phyloP scores from a whole-genome alignment of 345 rosid genomes.

The Syzygium aromaticum region DNA sequence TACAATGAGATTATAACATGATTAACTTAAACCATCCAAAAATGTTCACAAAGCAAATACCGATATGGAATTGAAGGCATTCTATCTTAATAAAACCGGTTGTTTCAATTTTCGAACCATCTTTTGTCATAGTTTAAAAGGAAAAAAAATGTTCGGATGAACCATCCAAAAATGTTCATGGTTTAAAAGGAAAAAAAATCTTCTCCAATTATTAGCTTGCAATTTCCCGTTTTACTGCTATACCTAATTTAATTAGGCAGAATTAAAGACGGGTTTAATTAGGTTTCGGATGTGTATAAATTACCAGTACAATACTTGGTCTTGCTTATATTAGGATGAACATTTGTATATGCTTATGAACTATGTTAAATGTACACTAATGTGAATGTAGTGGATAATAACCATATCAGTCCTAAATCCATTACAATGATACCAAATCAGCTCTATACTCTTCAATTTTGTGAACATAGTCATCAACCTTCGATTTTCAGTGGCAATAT shows the following conservation, averaged over 20 bases:
- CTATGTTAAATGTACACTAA: background rate
- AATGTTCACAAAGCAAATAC: background rate
- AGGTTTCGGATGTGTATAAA: background rate
- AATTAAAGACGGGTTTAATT: background rate
- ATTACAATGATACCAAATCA: background rate
- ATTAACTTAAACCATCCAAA: background rate
- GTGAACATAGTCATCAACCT: background rate
- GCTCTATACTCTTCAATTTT: background rate
- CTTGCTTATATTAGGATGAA: background rate
- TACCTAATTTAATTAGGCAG: background rate
- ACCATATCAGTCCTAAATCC: too few species aligned
- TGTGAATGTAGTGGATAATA: background rate
- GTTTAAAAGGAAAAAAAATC: background rate
- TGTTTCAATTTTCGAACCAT: background rate
- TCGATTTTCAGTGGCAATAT: background rate
- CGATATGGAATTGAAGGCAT: background rate
- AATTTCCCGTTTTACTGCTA: background rate
- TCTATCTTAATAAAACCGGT: background rate
- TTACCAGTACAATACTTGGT: background rate
- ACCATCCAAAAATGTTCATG: too few species aligned
- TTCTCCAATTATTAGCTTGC: background rate
- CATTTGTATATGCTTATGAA: background rate
- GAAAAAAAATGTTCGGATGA: background rate
- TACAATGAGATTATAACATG: background rate
- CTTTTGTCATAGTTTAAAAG: fast-evolving